Percentiles rank a stretch among this genome's conserved stretches.
phyloP scores from a whole-genome alignment of 2,329 filamentous ascomycete species.

The Plectosphaerella sp. region DNA sequence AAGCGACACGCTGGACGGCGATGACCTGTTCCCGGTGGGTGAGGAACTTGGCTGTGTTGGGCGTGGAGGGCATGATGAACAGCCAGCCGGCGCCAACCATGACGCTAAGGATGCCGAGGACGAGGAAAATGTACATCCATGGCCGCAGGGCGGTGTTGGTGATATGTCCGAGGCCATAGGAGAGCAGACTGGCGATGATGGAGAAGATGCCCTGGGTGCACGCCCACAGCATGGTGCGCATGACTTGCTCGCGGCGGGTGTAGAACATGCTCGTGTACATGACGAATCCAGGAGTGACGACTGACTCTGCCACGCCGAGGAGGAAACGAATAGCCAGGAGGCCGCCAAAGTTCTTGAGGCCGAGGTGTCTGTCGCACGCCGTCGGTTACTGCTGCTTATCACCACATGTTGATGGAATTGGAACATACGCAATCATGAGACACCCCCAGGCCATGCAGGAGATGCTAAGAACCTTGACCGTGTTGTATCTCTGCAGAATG shows the following conservation, averaged over 20 bases:
- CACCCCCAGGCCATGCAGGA: slow-evolving; percentile 12
- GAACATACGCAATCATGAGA: slow-evolving; percentile 12
- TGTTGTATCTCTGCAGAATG: slow-evolving; percentile 12
- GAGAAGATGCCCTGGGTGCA: slow-evolving; percentile 10
- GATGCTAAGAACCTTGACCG: slow-evolving; percentile 11
- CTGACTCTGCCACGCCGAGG: slow-evolving; percentile 13
- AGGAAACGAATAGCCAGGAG: slow-evolving; percentile 13
- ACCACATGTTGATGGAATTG: neutral
- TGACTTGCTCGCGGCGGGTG: slow-evolving; percentile 10
- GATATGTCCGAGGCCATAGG: slow-evolving; percentile 19
- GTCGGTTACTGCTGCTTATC: no score
- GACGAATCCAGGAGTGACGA: slow-evolving; percentile 13
- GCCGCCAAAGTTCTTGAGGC: slow-evolving; percentile 15
- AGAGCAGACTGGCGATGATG: slow-evolving; percentile 14
- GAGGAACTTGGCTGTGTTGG: slow-evolving; percentile 12
- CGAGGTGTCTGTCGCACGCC: neutral
- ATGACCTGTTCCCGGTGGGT: slow-evolving; percentile 16
- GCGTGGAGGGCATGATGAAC: slow-evolving; percentile 13
- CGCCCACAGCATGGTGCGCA: slow-evolving; percentile 4
- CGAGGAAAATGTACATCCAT: slow-evolving; percentile 50
- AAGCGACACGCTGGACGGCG: slow-evolving; percentile 20
- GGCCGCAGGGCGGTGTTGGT: slow-evolving; percentile 39
- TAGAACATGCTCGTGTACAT: slow-evolving; percentile 15
- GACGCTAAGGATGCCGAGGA: slow-evolving; percentile 21
- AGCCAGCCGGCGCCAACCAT: slow-evolving; percentile 10